phyloP scores from a whole-genome alignment of 2,329 filamentous ascomycete species.

The Biscogniauxia sp. region DNA sequence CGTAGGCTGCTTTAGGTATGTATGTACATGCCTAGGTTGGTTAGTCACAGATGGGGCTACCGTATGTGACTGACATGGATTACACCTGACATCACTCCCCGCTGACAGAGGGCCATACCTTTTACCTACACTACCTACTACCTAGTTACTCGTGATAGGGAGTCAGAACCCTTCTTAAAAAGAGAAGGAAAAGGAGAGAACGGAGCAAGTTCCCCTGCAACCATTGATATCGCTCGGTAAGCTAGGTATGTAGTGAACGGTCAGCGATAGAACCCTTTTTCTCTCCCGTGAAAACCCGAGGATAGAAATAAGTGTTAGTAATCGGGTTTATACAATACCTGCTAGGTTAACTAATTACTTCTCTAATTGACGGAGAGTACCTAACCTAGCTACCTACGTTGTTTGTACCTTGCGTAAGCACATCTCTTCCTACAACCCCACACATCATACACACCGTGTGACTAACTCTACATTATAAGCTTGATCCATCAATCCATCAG shows the following conservation, averaged over 20 bases:
- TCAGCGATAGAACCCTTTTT: too few relatives aligned
- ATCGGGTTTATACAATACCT: too few relatives aligned
- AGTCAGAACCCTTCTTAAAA: neutral
- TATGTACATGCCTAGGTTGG: neutral
- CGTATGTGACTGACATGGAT: neutral
- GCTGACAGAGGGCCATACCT: neutral
- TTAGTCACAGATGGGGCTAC: neutral
- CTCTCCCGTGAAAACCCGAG: too few relatives aligned
- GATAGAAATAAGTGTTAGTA: too few relatives aligned
- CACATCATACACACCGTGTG: neutral
- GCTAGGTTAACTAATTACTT: too few relatives aligned
- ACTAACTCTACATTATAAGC: neutral
- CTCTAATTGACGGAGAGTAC: too few relatives aligned
- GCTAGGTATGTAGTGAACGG: too few relatives aligned
- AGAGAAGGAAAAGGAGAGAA: neutral
- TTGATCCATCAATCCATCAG: constrained; percentile 1
- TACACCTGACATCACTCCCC: neutral
- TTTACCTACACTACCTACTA: too few relatives aligned
- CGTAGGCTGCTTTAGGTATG: constrained; percentile 3
- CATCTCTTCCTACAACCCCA: too few relatives aligned
- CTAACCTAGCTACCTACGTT: too few relatives aligned
- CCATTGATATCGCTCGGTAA: neutral
- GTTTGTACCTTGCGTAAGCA: neutral
- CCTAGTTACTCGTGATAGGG: neutral
- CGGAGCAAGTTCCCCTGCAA: too few relatives aligned